Evolutionary conservation across 2,329 filamentous ascomycete genomes (phyloP).

Genomic region (Penicillium sp.): DNA sequence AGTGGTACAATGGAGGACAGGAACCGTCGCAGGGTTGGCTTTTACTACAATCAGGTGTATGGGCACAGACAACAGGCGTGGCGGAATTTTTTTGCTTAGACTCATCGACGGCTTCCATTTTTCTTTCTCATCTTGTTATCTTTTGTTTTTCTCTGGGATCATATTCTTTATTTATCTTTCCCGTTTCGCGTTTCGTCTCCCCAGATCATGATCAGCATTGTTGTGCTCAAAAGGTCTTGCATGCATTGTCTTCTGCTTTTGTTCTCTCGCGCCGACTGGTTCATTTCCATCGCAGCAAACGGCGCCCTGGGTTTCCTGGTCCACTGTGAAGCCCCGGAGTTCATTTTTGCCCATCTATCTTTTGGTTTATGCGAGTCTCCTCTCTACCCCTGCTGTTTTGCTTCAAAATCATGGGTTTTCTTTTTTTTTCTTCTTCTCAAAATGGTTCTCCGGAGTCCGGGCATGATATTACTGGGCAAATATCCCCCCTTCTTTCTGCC

Average conservation of each 20-base stretch:
- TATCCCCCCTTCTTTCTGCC: slow-evolving; percentile 26
- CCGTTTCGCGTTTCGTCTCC: slow-evolving; percentile 6
- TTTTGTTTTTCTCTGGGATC: slow-evolving; percentile 6
- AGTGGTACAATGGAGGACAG: slow-evolving; percentile 55
- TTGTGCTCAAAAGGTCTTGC: slow-evolving; percentile 21
- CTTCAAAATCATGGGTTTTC: slow-evolving; percentile 26
- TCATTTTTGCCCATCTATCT: slow-evolving; percentile 7
- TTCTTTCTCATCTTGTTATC: not conserved
- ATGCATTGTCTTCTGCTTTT: slow-evolving; percentile 20
- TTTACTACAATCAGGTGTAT: slow-evolving; percentile 15
- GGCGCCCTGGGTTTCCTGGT: slow-evolving; percentile 26
- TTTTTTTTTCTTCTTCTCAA: slow-evolving; percentile 21
- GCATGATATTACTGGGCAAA: slow-evolving; percentile 37
- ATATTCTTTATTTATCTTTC: slow-evolving; percentile 17
- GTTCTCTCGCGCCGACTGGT: slow-evolving; percentile 25
- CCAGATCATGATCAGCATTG: slow-evolving; percentile 24
- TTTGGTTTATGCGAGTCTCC: slow-evolving; percentile 10
- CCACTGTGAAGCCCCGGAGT: slow-evolving; percentile 27
- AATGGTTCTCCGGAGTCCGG: slow-evolving; percentile 37
- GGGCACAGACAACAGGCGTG: slow-evolving; percentile 11
- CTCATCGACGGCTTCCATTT: slow-evolving; percentile 1
- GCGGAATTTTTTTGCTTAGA: slow-evolving; percentile 41
- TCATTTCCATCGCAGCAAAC: slow-evolving; percentile 24
- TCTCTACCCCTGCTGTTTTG: slow-evolving; percentile 21
- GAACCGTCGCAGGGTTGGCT: slow-evolving; percentile 45